Evolutionary conservation across 257 asterid genomes (phyloP).

Genomic region (Solanum lignicaule): DNA sequence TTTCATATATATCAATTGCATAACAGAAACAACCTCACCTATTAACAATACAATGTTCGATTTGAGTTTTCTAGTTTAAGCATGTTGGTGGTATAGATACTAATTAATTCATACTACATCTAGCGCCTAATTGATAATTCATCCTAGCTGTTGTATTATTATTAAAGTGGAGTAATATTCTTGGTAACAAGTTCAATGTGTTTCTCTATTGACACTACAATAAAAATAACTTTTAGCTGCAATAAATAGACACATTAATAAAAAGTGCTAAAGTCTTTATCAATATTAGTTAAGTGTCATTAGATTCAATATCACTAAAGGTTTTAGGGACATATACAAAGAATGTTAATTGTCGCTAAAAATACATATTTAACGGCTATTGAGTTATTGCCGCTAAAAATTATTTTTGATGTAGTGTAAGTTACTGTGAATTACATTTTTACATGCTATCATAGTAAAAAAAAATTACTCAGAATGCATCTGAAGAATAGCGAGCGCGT

Average conservation of each 20-base stretch:
- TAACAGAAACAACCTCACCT: background rate
- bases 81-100: background rate
- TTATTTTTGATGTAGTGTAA: too few relatives aligned
- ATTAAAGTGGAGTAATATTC: background rate
- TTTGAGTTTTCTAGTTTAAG: background rate
- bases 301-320: too few relatives aligned
- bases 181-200: background rate
- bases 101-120: background rate
- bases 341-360: too few relatives aligned
- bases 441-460: background rate
- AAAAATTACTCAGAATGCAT: background rate
- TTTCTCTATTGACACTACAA: background rate
- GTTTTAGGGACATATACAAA: too few relatives aligned
- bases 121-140: background rate
- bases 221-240: too few relatives aligned
- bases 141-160: background rate
- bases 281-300: too few relatives aligned
- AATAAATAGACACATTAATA: too few relatives aligned
- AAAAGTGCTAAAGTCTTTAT: too few relatives aligned
- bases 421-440: background rate
- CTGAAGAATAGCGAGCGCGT: background rate
- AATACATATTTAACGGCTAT: too few relatives aligned
- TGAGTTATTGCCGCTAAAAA: too few relatives aligned
- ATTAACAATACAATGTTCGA: background rate
- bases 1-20: background rate